Base-by-base conservation (phyloP, 2,329 filamentous ascomycete species). In the Exophiala mesophila region DNA sequence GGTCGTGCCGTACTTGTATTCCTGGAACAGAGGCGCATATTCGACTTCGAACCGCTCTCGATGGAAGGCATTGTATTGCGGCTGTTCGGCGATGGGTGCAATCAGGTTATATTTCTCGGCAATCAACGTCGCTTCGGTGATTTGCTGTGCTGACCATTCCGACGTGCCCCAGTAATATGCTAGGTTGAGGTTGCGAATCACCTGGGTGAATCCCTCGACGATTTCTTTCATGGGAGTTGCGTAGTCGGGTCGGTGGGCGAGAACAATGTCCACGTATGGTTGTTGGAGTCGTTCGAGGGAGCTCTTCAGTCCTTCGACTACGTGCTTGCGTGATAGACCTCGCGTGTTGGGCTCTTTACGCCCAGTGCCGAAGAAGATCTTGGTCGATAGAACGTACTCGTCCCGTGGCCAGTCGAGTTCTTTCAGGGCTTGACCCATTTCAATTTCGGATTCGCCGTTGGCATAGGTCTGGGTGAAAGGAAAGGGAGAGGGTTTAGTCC, bases 151-250 rank as follows among this genome's bases (percentile, higher is more conserved):
- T 47, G 70, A 72, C 80, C 80, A 84, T 60, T 83, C 78, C 0
- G 77, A 82, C 0, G 80, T 84, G 30, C 80, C 80, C 80, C 80
- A 83, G 68, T 84, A 83, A 50, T 85, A 76, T 2, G 78, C 77
- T 7, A 49, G 37, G 64, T 83, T 80, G 52, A 82, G 82, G 1
- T 70, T 72, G 60, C 79, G 69, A 59, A 86, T 83, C 39, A 85
- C 64, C 61, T 83, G 71, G 67, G 84, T 84, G 68, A 86, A 85
- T 39, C 76, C 79, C 39, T 80, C 76, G 26, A 85, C 80, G 2
- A 74, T 78, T 66, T 85, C 82, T 60, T 83, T 79, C 65, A 85
- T 84, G 2, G 81, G 82, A 0, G 80, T 84, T 34, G 76, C 67
- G 6, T 77, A 72, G 80, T 55, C 52, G 12, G 36, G 77, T 15